Base-by-base conservation (phyloP, 306 rosid genomes). In the Macrotyloma uniflorum region DNA sequence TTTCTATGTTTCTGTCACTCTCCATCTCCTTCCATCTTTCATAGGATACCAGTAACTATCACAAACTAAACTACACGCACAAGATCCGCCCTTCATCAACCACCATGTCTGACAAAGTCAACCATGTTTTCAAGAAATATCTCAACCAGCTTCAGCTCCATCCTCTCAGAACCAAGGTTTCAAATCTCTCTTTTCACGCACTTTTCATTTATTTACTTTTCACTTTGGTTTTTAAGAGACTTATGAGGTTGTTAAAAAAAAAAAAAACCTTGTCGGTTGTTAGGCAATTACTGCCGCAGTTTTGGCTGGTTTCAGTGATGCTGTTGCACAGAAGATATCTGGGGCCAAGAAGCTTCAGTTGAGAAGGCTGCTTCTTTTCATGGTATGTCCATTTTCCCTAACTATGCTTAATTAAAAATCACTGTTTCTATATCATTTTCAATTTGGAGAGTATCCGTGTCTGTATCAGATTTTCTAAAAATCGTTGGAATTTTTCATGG, bases 161-260 rank as follows among this genome's bases (percentile, higher is more conserved):
- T 81, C 98, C 98, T 80, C 96, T 94, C 70, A 83, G 98, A 82
- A 94, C 98, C 69, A 92, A 92, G 97, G 98, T 94, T 67, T 77
- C 78, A 26, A 26, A 8, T 51, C 26, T 15, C 5, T n/a, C 8
- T 14, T 55, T 59, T 45, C 30, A 38, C 76, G 38, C 42, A 5
- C 16, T 75, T 13, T 42, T 42, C 47, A 3, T 42, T 11, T n/a
- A 1, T 64, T 64, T 18, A 36, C 23, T 22, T 51, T 24, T 30
- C 33, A 1, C 9, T 16, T 24, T 55, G 4, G 3, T 16, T 66
- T 54, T 54, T 4, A 73, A 22, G 70, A 51, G 75, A 70, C n/a
- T 78, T 45, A 45, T 65, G 80, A 28, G 30, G 62, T 78, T 70
- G 24, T 50, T 11, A 30, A 76, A 82, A 68, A 23, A 1, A 3